Evolutionary conservation across 129 eudicot genomes (phyloP).

Genomic region (Rutidosis leptorrhynchoides): DNA sequence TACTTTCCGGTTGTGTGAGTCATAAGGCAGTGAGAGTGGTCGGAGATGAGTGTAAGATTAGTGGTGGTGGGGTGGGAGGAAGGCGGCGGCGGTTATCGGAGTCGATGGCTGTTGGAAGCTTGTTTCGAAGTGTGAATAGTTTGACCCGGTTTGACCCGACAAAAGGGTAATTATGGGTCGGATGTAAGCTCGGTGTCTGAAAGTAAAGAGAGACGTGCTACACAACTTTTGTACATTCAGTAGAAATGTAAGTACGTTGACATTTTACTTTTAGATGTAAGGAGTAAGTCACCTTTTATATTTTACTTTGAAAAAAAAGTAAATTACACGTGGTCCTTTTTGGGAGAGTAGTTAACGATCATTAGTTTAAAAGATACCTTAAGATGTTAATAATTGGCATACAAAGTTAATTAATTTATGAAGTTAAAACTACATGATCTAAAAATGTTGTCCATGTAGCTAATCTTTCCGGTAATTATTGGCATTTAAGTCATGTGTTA

Average conservation of each 20-base stretch:
- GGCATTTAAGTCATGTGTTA: too few species aligned
- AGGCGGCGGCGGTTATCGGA: slow-evolving; percentile 35
- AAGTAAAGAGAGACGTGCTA: slow-evolving; percentile 18
- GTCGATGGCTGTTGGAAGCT: slow-evolving; percentile 32
- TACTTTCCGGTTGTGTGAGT: slow-evolving; percentile 63
- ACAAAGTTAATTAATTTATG: too few species aligned
- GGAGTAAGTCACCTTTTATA: too few species aligned
- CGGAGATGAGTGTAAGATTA: slow-evolving; percentile 35
- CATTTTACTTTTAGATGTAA: slow-evolving; percentile 8
- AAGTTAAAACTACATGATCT: too few species aligned
- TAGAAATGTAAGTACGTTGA: slow-evolving; percentile 22
- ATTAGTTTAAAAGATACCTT: too few species aligned
- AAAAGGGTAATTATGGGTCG: slow-evolving; percentile 23
- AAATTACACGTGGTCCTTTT: too few species aligned
- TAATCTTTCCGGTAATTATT: too few species aligned
- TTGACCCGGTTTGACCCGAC: slow-evolving; percentile 33
- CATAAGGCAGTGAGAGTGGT: slow-evolving; percentile 72
- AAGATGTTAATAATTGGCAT: too few species aligned
- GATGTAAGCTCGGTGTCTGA: slow-evolving; percentile 28
- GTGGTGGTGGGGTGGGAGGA: slow-evolving; percentile 23
- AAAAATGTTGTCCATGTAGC: too few species aligned
- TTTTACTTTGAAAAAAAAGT: too few species aligned
- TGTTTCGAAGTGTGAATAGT: slow-evolving; percentile 48
- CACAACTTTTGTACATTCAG: slow-evolving; percentile 39
- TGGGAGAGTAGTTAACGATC: too few species aligned